These are phyloP conservation scores for Boletus speciosus DNA, from an alignment of 768 basidiomycete genomes.

Conservation along the genomic window DNA sequence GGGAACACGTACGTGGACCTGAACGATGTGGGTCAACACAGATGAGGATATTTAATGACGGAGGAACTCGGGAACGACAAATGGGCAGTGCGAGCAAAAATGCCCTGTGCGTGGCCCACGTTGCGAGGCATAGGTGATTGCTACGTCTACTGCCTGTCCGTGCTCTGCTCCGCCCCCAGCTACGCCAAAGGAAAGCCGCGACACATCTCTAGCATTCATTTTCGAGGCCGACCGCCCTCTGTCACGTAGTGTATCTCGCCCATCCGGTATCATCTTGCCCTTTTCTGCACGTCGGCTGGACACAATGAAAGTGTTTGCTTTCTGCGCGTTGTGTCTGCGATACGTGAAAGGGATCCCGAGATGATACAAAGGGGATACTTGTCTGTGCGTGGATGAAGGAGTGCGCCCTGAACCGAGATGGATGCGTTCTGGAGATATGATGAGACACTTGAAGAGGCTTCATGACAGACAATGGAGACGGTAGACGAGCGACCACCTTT, in stretches of 20 bases:
- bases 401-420: slow-evolving; percentile 20
- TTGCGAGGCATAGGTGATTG: neutral
- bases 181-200: slow-evolving; percentile 37
- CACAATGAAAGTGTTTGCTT: slow-evolving; percentile 24
- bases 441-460: slow-evolving; percentile 33
- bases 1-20: slow-evolving; percentile 41
- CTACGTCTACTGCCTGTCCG: slow-evolving; percentile 31
- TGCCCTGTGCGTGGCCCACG: slow-evolving; percentile 38
- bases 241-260: slow-evolving; percentile 34
- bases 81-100: slow-evolving; percentile 26
- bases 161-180: slow-evolving; percentile 37
- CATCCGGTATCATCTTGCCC: slow-evolving; percentile 52
- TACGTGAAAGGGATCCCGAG: slow-evolving; percentile 48
- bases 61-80: slow-evolving; percentile 23
- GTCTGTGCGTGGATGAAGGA: slow-evolving; percentile 33
- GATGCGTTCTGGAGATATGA: slow-evolving; percentile 55
- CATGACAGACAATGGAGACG: slow-evolving; percentile 35
- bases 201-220: slow-evolving; percentile 45
- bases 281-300: slow-evolving; percentile 23
- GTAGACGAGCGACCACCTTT: slow-evolving; percentile 17
- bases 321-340: slow-evolving; percentile 20
- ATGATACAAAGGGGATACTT: slow-evolving; percentile 45
- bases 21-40: slow-evolving; percentile 24
- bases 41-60: neutral
- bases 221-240: slow-evolving; percentile 4